phyloP scores from a whole-genome alignment of 1,139 yeast genomes.

The Candida anutae region DNA sequence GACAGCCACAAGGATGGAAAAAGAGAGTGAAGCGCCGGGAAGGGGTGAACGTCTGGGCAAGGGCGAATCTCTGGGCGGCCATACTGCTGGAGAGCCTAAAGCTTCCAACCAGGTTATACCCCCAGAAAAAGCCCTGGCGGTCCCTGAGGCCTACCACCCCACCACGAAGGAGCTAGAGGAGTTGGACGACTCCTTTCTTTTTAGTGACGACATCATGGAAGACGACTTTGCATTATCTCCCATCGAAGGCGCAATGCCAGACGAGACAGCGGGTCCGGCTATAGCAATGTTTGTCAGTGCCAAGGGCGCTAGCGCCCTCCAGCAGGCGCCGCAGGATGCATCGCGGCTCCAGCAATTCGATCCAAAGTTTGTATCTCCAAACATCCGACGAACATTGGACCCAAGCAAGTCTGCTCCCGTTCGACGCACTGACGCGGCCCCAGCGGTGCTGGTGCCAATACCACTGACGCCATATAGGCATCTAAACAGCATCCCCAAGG shows the following conservation, averaged over 20 bases:
- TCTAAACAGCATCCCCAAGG: not conserved
- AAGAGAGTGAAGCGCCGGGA: not conserved
- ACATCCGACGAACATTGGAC: constrained; percentile 47
- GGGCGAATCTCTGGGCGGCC: not conserved
- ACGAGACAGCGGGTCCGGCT: constrained; percentile 2
- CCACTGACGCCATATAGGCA: not conserved
- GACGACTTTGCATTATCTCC: constrained; percentile 5
- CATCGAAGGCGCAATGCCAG: too few relatives aligned
- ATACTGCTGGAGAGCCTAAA: constrained; percentile 1
- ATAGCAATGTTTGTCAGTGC: constrained; percentile 46
- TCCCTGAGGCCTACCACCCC: constrained; percentile 8
- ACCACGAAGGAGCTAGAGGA: constrained; percentile 25
- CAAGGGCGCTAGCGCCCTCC: constrained; percentile 46
- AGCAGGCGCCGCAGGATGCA: constrained; percentile 32
- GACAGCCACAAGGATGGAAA: not conserved
- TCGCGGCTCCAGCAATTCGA: constrained; percentile 35
- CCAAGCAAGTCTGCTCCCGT: constrained; percentile 54
- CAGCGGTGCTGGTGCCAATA: constrained; percentile 1
- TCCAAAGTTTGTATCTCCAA: constrained; percentile 43
- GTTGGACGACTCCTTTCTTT: constrained; percentile 55
- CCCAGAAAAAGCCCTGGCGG: not conserved
- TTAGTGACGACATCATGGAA: constrained; percentile 49
- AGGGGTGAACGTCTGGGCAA: not conserved
- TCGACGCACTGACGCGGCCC: constrained; percentile 26
- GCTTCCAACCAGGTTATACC: not conserved